Base-by-base conservation (phyloP, 164 flowering plant species). In the Chimonanthus salicifolius region DNA sequence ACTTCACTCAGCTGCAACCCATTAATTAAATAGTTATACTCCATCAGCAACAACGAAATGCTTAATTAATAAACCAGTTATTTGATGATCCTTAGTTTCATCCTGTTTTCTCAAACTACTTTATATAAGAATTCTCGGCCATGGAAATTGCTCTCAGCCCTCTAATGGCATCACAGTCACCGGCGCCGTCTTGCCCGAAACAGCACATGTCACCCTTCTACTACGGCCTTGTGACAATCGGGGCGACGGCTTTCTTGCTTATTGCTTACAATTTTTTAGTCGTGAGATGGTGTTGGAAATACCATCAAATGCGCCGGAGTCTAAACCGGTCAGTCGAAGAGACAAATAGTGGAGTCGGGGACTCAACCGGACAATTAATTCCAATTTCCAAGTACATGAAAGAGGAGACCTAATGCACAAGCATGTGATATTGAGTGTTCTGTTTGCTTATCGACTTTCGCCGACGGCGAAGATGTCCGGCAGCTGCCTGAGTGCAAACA, bases 361-460 rank as follows among this genome's bases (percentile, higher is more conserved):
- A 58, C 4, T 58, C 16, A 58, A 58, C 11, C 16, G 62, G n/a
- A n/a, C 62, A 58, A 4, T 58, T n/a, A n/a, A 58, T 58, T 6
- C 62, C 62, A 2, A 58, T 58, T 13, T n/a, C 3, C 0, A 58
- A 58, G 62, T 58, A 58, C 62, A 4, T 0, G 62, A 58, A 1
- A 58, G 62, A 58, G 10, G 62, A 58, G 16, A 58, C 62, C 62
- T n/a, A 13, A 58, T 58, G 62, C 16, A n/a, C 16, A n/a, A 58
- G 11, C 16, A 0, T 33, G 33, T 33, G 33, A 33, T 33, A 33
- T 0, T 33, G 33, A 33, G 58, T 88, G 92, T 75, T 86, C 91
- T 16, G 90, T 89, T 8, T 90, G 92, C 75, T 66, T 89, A 33
- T 89, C 87, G 1, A 92, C 85, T 70, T 87, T 90, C 48, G 85